phyloP scores from a whole-genome alignment of 2,329 filamentous ascomycete species.

The Fusarium brachygibbosum region DNA sequence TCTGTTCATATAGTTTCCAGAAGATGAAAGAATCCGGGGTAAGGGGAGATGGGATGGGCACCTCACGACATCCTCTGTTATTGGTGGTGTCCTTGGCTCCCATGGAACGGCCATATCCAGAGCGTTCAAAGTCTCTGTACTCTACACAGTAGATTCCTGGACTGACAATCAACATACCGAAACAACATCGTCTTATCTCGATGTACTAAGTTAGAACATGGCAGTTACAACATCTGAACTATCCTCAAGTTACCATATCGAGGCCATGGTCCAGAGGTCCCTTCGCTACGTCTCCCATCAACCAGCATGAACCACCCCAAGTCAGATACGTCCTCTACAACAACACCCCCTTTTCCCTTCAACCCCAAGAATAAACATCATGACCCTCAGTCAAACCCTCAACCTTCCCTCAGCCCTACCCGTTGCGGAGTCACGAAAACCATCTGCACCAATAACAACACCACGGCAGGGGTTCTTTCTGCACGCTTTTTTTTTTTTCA shows the following conservation, averaged over 20 bases:
- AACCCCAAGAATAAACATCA: constrained; percentile 40
- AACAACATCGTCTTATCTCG: not conserved
- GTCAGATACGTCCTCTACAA: constrained; percentile 25
- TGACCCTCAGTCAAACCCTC: constrained; percentile 38
- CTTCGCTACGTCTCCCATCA: not conserved
- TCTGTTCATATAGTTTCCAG: constrained; percentile 9
- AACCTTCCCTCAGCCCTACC: constrained; percentile 42
- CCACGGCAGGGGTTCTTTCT: constrained; percentile 35
- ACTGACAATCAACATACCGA: no score
- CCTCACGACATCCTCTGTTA: constrained; percentile 7
- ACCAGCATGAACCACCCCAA: not conserved
- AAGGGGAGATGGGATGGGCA: not conserved
- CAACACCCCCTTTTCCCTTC: constrained; percentile 33
- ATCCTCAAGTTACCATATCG: not conserved
- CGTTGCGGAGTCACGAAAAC: constrained; percentile 39
- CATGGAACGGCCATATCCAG: not conserved
- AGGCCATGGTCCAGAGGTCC: not conserved
- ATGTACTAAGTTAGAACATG: no score
- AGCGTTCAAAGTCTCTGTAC: not conserved
- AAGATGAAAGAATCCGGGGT: constrained; percentile 27
- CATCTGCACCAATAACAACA: constrained; percentile 38
- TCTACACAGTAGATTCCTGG: not conserved
- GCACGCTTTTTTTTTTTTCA: constrained; percentile 13
- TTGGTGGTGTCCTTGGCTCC: constrained; percentile 2
- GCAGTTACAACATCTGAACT: no score